Conservation (phyloP, 169 alveolate genomes). For the Plasmodium cynomolgi region DNA sequence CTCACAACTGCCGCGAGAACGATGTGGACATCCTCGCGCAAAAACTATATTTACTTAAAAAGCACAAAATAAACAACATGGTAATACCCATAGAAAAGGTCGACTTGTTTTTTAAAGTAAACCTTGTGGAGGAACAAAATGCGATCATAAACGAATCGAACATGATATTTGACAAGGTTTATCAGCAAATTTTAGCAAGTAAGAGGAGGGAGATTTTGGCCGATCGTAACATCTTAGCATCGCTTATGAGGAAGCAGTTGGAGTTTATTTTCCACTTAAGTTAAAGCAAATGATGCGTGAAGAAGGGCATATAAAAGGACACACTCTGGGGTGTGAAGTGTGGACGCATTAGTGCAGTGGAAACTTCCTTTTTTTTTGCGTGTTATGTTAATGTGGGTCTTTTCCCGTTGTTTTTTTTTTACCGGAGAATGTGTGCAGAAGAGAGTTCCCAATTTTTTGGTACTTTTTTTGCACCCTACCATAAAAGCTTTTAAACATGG, state of each 20-base stretch:
- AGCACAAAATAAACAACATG: slow-evolving; percentile 56
- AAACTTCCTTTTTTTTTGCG: not conserved
- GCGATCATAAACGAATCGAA: slow-evolving; percentile 48
- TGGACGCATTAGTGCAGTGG: not conserved
- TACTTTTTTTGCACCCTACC: not conserved
- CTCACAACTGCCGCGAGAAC: not conserved
- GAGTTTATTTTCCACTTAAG: slow-evolving; percentile 40
- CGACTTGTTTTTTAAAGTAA: slow-evolving; percentile 34
- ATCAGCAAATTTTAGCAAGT: slow-evolving; percentile 21
- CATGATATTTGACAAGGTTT: slow-evolving; percentile 34
- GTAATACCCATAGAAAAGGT: slow-evolving; percentile 68
- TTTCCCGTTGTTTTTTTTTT: not conserved
- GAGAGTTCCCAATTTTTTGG: not conserved
- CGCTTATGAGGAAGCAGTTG: slow-evolving; percentile 61
- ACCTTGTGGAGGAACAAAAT: slow-evolving; percentile 40
- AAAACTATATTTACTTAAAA: slow-evolving; percentile 64
- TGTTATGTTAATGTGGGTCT: not conserved
- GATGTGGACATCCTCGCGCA: slow-evolving; percentile 56
- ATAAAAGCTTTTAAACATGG: not conserved
- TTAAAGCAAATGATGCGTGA: not conserved
- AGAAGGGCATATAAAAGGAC: not conserved
- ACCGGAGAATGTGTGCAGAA: not conserved
- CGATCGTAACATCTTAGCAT: slow-evolving; percentile 13
- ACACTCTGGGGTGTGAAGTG: not conserved
- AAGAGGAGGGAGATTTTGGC: not conserved